Conservation (phyloP, 2,329 filamentous ascomycete genomes). For the Ascosphaera apis region DNA sequence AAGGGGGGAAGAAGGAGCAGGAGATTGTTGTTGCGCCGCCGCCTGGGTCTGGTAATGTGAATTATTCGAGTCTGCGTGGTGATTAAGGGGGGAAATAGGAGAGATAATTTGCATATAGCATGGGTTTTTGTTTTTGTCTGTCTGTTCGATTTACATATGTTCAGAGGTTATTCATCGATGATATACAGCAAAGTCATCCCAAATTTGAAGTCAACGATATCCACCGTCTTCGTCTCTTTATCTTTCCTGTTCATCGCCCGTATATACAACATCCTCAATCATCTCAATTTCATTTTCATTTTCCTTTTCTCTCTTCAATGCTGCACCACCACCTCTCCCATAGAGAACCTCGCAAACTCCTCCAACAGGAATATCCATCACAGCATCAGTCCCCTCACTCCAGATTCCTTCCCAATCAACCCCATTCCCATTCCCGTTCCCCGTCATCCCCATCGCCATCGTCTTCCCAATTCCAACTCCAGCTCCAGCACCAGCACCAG, state of each 20-base stretch:
- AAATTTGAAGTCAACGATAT: too few species aligned
- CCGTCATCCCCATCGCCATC: constrained; percentile 8
- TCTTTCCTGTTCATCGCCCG: too few species aligned
- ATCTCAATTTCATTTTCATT: too few species aligned
- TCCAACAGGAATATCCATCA: constrained; percentile 87
- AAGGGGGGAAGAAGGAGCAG: constrained; percentile 12
- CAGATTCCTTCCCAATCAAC: constrained; percentile 62
- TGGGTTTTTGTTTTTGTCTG: too few species aligned
- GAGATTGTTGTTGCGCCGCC: constrained; percentile 44
- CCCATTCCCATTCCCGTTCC: constrained; percentile 12
- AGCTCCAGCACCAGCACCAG: too few species aligned
- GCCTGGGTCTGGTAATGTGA: constrained; percentile 52
- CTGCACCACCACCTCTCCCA: constrained; percentile 27
- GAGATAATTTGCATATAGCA: background rate
- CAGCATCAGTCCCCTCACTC: constrained; percentile 84
- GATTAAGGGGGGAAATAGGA: constrained; percentile 28
- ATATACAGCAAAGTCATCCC: too few species aligned
- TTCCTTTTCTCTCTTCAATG: constrained; percentile 15
- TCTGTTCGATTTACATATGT: too few species aligned
- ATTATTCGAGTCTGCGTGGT: constrained; percentile 68
- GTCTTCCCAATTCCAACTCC: too few species aligned
- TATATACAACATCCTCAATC: too few species aligned
- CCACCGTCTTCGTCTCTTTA: too few species aligned
- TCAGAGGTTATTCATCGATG: too few species aligned
- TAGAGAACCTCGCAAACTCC: constrained; percentile 92